Evolutionary conservation across 1,139 yeast species (phyloP).

Genomic region (Blastobotrys persicus): DNA sequence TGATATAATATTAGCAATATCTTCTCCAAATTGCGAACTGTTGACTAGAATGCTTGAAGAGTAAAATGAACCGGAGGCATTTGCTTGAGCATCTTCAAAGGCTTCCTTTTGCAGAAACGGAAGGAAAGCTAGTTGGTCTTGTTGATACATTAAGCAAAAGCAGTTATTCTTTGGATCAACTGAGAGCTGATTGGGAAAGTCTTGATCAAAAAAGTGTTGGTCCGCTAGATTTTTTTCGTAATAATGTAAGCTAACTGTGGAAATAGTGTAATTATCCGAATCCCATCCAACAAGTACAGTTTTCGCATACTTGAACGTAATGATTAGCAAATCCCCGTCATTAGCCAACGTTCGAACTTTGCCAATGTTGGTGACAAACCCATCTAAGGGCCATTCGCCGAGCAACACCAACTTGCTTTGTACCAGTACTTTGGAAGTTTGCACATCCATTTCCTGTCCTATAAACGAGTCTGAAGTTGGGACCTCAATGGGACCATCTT

Average conservation of each 20-base stretch:
- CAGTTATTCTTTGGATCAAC: slow-evolving; percentile 67
- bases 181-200: slow-evolving; percentile 48
- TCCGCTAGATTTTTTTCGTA: slow-evolving; percentile 68
- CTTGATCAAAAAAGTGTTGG: slow-evolving; percentile 49
- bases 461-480: slow-evolving; percentile 32
- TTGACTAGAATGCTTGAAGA: slow-evolving; percentile 48
- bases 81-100: slow-evolving; percentile 23
- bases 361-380: slow-evolving; percentile 60
- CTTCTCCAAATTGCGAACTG: slow-evolving; percentile 55
- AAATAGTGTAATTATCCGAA: slow-evolving; percentile 46
- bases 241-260: slow-evolving; percentile 79
- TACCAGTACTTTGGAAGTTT: slow-evolving; percentile 29
- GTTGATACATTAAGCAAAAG: slow-evolving; percentile 60
- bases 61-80: slow-evolving; percentile 20
- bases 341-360: slow-evolving; percentile 50
- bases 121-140: slow-evolving; percentile 66
- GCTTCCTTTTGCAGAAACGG: slow-evolving; percentile 56
- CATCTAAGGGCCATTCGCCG: slow-evolving; percentile 69
- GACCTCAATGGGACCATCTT: slow-evolving; percentile 20
- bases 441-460: slow-evolving; percentile 28
- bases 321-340: slow-evolving; percentile 43
- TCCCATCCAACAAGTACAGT: slow-evolving; percentile 77
- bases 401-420: slow-evolving; percentile 50
- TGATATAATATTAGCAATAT: slow-evolving; percentile 63
- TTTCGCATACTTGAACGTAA: slow-evolving; percentile 75